These are phyloP conservation scores for Thielaviopsis ethacetica DNA, from an alignment of 2,329 filamentous ascomycete genomes.

Conservation along the genomic window DNA sequence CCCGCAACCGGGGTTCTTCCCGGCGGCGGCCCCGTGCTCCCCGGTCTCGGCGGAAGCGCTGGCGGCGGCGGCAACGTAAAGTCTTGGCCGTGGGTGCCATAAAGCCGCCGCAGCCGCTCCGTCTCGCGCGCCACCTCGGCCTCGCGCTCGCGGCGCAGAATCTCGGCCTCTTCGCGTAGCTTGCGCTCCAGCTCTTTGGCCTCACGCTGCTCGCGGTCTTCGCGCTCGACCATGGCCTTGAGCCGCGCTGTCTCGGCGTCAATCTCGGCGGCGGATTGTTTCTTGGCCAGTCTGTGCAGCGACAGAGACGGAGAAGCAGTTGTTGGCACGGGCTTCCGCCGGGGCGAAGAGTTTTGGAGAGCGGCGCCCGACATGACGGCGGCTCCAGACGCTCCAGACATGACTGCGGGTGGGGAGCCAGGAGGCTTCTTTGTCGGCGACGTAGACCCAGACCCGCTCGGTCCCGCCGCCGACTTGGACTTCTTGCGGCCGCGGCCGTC, in stretches of 20 bases:
- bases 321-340: constrained; percentile 2
- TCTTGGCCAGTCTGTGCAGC: constrained; percentile 23
- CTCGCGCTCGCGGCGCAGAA: constrained; percentile 52
- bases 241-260: constrained; percentile 68
- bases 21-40: constrained; percentile 19
- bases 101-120: constrained; percentile 54
- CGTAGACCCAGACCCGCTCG: background rate
- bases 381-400: constrained; percentile 23
- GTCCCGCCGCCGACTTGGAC: background rate
- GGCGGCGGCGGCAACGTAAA: constrained; percentile 14
- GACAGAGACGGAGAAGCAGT: constrained; percentile 32
- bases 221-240: constrained; percentile 36
- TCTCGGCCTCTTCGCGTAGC: constrained; percentile 13
- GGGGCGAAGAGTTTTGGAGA: constrained; percentile 7
- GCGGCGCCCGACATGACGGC: constrained; percentile 10
- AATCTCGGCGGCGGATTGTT: constrained; percentile 25
- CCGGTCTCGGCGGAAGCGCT: constrained; percentile 26
- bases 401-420: constrained; percentile 16
- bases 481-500: constrained; percentile 40
- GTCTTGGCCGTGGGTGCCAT: constrained; percentile 39
- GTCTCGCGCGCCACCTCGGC: constrained; percentile 67
- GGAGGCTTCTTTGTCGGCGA: background rate
- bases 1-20: background rate
- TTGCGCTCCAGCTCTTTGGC: constrained; percentile 28
- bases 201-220: constrained; percentile 40